Percentiles rank a stretch among this genome's conserved stretches.
Evolutionary conservation across 2,329 filamentous ascomycete genomes (phyloP).

Genomic region (Corniculantispora saksenae): DNA sequence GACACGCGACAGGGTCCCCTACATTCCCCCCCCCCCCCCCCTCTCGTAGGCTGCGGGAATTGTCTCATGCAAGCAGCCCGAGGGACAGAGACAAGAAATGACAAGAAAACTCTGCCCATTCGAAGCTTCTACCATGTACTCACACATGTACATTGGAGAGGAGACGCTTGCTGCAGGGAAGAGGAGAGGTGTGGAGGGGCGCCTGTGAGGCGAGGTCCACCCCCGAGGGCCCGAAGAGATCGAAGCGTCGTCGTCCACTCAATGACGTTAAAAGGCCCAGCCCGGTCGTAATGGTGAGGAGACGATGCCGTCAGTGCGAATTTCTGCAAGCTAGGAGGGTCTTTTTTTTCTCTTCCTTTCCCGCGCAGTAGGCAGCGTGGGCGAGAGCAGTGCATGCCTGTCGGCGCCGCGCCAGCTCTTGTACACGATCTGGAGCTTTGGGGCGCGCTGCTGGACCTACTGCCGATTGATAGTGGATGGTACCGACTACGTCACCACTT

Average conservation of each 20-base stretch:
- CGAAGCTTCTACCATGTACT: no score
- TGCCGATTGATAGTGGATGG: not conserved
- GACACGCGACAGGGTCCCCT: not conserved
- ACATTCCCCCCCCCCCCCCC: not conserved
- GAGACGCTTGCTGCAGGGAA: not conserved
- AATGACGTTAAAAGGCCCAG: conserved; percentile 2
- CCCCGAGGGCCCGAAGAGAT: conserved; percentile 17
- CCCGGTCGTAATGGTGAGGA: not conserved
- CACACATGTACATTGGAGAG: not conserved
- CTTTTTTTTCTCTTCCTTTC: no score
- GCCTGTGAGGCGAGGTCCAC: not conserved
- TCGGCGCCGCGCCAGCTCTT: no score
- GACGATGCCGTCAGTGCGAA: not conserved
- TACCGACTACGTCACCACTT: conserved; percentile 7
- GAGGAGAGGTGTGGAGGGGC: not conserved
- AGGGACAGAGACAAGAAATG: not conserved
- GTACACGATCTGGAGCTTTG: no score
- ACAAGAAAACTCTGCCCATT: not conserved
- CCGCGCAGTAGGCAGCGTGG: no score
- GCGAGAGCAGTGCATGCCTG: no score
- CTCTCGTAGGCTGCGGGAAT: no score
- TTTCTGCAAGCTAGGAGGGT: no score
- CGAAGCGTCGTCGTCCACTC: not conserved
- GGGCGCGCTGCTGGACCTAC: not conserved
- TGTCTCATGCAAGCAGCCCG: no score